A percentile compares a stretch with the other conserved stretches of the same genome.
Evolutionary conservation across 2,329 filamentous ascomycete genomes (phyloP).

Genomic region (Calonectria multiphialidica): DNA sequence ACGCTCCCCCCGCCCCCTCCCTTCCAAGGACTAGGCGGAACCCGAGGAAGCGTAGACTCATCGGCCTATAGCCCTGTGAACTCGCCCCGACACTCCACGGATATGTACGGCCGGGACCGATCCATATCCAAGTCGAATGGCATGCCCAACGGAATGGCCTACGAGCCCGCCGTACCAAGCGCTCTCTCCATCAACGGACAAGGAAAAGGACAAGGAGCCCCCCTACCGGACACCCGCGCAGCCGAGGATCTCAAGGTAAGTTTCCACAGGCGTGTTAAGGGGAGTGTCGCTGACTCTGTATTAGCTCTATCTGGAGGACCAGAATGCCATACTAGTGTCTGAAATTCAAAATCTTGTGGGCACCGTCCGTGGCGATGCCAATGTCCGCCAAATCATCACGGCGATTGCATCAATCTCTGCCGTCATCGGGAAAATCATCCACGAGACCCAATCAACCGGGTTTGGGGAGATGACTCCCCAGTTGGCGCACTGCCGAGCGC

Average conservation of each 20-base stretch:
- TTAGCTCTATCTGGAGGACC: conserved; percentile 84
- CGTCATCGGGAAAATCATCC: conserved; percentile 78
- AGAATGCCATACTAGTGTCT: conserved; percentile 82
- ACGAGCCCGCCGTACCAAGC: conserved; percentile 51
- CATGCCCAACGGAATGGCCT: conserved; percentile 54
- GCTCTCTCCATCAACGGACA: conserved; percentile 55
- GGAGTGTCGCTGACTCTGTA: conserved; percentile 1
- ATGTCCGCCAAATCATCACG: conserved; percentile 73
- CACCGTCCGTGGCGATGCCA: conserved; percentile 74
- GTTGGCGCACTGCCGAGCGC: conserved; percentile 73
- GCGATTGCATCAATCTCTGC: conserved; percentile 78
- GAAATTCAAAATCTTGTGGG: conserved; percentile 86
- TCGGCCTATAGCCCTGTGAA: conserved; percentile 81
- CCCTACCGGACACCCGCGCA: conserved; percentile 51
- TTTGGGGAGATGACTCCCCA: conserved; percentile 65
- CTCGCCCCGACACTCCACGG: conserved; percentile 72
- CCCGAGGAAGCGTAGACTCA: conserved; percentile 73
- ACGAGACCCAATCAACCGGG: conserved; percentile 71
- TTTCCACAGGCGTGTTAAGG: conserved; percentile 16
- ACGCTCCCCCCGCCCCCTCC: conserved; percentile 64
- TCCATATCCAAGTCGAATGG: conserved; percentile 42
- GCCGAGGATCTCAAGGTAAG: conserved; percentile 64
- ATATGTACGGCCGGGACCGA: conserved; percentile 53
- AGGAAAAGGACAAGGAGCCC: conserved; percentile 38
- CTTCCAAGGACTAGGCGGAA: conserved; percentile 69